A percentile compares a stretch with the other conserved stretches of the same genome.
These are phyloP conservation scores for Trametes villosa DNA, from an alignment of 768 basidiomycete species.

Conservation along the genomic window DNA sequence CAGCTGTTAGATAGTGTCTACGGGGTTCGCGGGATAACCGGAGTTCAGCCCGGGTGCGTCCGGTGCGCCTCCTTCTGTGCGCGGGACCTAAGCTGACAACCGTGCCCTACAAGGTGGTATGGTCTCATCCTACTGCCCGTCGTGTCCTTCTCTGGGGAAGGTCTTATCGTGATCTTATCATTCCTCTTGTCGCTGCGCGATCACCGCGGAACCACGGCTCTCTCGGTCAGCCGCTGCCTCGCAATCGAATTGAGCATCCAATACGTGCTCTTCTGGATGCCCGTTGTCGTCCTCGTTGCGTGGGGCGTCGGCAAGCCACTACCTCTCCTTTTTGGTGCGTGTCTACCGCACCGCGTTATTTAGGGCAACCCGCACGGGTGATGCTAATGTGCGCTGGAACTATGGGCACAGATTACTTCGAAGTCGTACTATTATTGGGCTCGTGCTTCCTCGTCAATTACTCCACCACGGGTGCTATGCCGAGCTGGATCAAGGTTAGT, in stretches of 20 bases:
- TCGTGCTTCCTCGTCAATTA: conserved; percentile 80
- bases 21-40: not conserved
- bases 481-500: conserved; percentile 69
- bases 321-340: conserved; percentile 66
- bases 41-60: not conserved
- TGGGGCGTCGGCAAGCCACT: conserved; percentile 69
- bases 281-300: conserved; percentile 63
- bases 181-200: not conserved
- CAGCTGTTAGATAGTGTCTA: too few relatives aligned
- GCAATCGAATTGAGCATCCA: conserved; percentile 82
- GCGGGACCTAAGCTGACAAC: not conserved
- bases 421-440: conserved; percentile 64
- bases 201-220: not conserved
- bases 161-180: not conserved
- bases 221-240: conserved; percentile 42
- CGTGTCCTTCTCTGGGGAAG: not conserved
- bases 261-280: conserved; percentile 79
- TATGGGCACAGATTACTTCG: conserved; percentile 58
- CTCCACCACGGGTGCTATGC: conserved; percentile 74
- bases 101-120: not conserved
- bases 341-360: not conserved
- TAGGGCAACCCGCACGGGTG: not conserved
- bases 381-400: not conserved
- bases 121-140: not conserved
- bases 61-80: not conserved